These are phyloP conservation scores for Candida sphagnicola DNA, from an alignment of 805 yeast genomes.

Conservation along the genomic window DNA sequence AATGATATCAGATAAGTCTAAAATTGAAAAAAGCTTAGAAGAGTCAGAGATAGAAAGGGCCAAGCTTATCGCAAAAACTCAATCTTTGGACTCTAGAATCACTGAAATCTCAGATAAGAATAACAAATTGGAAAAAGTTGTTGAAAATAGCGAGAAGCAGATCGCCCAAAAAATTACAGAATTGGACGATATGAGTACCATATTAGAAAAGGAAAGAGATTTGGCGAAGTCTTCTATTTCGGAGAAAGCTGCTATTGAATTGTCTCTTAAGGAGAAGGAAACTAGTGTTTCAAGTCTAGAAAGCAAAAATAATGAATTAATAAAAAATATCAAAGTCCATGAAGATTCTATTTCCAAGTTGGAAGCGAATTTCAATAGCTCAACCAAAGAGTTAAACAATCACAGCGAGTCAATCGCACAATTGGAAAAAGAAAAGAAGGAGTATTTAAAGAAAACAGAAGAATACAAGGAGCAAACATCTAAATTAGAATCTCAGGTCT, in stretches of 20 bases:
- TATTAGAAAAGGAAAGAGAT: not conserved
- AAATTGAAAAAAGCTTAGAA: conserved; percentile 4
- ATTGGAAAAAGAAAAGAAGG: not conserved
- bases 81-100: not conserved
- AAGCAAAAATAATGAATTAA: not conserved
- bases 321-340: not conserved
- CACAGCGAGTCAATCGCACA: not conserved
- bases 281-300: not conserved
- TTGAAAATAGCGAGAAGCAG: not conserved
- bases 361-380: not conserved
- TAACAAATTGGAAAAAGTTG: not conserved
- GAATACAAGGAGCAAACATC: conserved; percentile 5
- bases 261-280: too few relatives aligned
- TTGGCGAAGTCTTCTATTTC: not conserved
- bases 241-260: too few relatives aligned
- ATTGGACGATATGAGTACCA: not conserved
- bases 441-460: conserved; percentile 3
- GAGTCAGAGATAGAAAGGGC: not conserved
- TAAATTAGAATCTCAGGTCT: conserved; percentile 4
- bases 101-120: not conserved
- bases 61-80: not conserved
- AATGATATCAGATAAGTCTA: not conserved
- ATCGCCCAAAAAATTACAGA: conserved; percentile 1
- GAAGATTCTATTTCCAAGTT: not conserved
- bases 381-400: not conserved